A percentile compares a stretch with the other conserved stretches of the same genome.
Evolutionary conservation across 345 rosid species (phyloP).

Genomic region (Brassica nigra): DNA sequence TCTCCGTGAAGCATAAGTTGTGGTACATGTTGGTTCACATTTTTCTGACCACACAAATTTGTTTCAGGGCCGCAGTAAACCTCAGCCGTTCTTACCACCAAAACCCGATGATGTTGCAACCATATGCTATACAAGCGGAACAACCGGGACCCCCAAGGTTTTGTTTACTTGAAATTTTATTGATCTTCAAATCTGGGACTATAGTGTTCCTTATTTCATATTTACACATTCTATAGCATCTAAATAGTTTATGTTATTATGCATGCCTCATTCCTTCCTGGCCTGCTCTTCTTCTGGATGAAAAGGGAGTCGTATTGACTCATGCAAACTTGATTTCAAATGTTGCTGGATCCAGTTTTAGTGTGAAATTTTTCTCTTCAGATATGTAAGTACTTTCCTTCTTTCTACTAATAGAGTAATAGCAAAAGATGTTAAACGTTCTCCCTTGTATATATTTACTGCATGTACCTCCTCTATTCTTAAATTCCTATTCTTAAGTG

Average conservation of each 20-base stretch:
- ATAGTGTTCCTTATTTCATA: not conserved
- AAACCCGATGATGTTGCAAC: constrained; percentile 90
- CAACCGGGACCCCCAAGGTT: constrained; percentile 99
- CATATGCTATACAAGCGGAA: constrained; percentile 97
- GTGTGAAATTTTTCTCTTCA: constrained; percentile 62
- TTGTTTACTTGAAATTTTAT: constrained; percentile 5
- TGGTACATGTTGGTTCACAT: constrained; percentile 23
- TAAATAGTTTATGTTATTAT: constrained; percentile 17
- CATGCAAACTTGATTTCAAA: constrained; percentile 86
- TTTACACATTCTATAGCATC: constrained; percentile 21
- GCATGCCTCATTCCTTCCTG: constrained; percentile 29
- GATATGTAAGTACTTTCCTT: constrained; percentile 68
- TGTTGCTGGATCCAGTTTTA: constrained; percentile 69
- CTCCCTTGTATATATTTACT: not conserved
- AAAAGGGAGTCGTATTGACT: constrained; percentile 82
- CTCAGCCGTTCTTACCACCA: constrained; percentile 69
- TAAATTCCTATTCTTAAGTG: not conserved
- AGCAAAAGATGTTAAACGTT: not conserved
- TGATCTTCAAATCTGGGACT: constrained; percentile 15
- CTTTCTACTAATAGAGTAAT: not conserved
- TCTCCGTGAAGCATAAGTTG: constrained; percentile 20
- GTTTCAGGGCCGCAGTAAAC: constrained; percentile 67
- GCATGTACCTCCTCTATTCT: constrained; percentile 2
- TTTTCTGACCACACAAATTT: constrained; percentile 25
- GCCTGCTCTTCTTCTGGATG: constrained; percentile 25